Base-by-base conservation (phyloP, 140 eudicot species). In the Flaveria floridana region DNA sequence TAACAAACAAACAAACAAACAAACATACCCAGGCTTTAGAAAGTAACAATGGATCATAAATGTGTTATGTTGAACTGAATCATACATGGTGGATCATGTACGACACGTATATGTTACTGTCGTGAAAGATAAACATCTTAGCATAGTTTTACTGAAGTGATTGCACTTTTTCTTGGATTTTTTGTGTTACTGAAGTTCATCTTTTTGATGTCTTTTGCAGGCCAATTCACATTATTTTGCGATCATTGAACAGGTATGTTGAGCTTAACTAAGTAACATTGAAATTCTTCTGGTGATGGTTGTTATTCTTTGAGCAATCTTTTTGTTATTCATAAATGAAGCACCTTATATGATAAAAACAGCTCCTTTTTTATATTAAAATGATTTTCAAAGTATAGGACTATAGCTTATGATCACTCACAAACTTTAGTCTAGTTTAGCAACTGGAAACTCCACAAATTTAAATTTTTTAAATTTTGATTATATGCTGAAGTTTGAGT, bases 221-320 rank as follows among this genome's bases (percentile, higher is more conserved):
- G 98, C 98, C 58, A 92, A 92, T 89, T 89, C 98, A 72, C 98
- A 92, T 87, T 92, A 84, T 74, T 92, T 87, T 89, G 96, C 98
- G 2, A 92, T 92, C 84, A 83, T 92, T 53, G 98, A 92, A 81
- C 98, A 92, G 96, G 98, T 92, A 34, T 1, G 1, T 34, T 34
- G 1, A 34, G 41, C 41, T 34, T 34, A 34, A 34, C 8, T 5
- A 34, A 34, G 41, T 34, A 34, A 0, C 1, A 88, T 55, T 30
- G 55, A 53, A 14, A 21, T 66, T 67, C 30, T 39, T 39, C 25
- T 68, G 48, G 63, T 70, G 70, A 26, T 78, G 55, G 34, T 67
- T 79, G 19, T 30, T 34, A 21, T 73, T 65, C n/a, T 37, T 23
- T 46, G 58, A 44, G 25, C 66, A 53, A 42, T 25, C 30, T 28